Base-by-base conservation (phyloP, 2,329 filamentous ascomycete genomes). In the Taxawa tesnikishii region DNA sequence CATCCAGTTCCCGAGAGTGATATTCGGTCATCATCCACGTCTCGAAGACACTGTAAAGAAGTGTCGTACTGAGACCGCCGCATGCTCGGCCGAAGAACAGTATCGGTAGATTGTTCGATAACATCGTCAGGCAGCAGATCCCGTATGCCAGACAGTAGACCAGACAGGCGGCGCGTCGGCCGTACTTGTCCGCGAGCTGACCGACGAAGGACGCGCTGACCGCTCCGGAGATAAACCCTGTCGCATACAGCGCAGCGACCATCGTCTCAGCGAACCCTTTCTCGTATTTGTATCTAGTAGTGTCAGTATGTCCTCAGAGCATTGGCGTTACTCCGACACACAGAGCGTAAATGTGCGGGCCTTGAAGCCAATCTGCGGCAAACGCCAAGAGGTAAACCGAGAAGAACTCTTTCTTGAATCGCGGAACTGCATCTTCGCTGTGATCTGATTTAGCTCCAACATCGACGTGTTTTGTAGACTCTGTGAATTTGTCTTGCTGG, bases 21-120 rank as follows among this genome's bases (percentile, higher is more conserved):
- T 63, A 75, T 43, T 75, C 70, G 28, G 67, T 62, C 16, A 75
- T 63, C 58, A 75, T 68, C 70, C 71, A 76, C 42, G 66, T 70
- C 48, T 76, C 70, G 40, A 75, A 74, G 4, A 64, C 67, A 26
- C 62, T 70, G 54, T 70, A 75, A 17, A 75, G 56, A 25, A 75
- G 49, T 15, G 68, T 72, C 19, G 69, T 68, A 16, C 62, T 65
- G 28, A 75, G 38, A 0, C 72, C 72, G 14, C 68, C 69, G 4
- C 73, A 57, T 1, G 68, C 48, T 29, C 72, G 58, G 9, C 72
- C 72, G 1, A 59, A 33, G 32, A 73, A 65, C 4, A 77, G 53
- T 8, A 70, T 15, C 9, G 47, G 47, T 10, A 65, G 53, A 36
- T 58, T 53, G 15, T 62, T 53, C 29, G 60, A 58, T 16, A 73